phyloP scores from a whole-genome alignment of 331 rosid species.

The Cucumis variabilis region DNA sequence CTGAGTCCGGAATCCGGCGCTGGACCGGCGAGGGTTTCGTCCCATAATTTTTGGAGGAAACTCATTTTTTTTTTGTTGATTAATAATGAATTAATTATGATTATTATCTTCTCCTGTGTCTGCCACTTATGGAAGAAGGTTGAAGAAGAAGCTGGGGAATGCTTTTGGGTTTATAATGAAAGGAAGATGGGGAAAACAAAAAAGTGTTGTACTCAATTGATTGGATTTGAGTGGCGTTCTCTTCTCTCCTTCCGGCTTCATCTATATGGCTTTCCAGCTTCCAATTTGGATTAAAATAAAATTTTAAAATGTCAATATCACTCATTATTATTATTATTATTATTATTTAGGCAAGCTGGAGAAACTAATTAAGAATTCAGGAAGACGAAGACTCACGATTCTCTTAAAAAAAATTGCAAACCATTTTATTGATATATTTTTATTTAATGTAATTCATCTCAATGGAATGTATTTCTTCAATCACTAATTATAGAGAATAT shows the following conservation, averaged over 20 bases:
- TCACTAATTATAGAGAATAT: no score
- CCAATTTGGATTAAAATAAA: neutral
- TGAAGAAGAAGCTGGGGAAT: neutral
- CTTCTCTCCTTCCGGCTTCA: neutral
- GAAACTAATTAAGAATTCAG: no score
- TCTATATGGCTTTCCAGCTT: neutral
- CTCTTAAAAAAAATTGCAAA: no score
- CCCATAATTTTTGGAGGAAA: slow-evolving; percentile 91
- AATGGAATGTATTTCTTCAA: no score
- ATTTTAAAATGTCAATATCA: no score
- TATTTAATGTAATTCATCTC: no score
- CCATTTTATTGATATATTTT: no score
- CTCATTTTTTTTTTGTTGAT: slow-evolving; percentile 46
- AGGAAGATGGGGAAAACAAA: neutral
- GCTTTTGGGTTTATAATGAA: neutral
- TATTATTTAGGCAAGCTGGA: no score
- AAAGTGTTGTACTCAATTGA: neutral
- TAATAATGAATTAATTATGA: neutral
- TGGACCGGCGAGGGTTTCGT: slow-evolving; percentile 96
- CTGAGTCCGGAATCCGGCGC: slow-evolving; percentile 93
- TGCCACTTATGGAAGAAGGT: neutral
- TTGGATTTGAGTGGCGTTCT: neutral
- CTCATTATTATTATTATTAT: no score
- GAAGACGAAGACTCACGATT: no score
- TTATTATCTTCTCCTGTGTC: neutral